These are phyloP conservation scores for Jacaranda mimosifolia DNA, from an alignment of 257 asterid genomes.

Conservation along the genomic window DNA sequence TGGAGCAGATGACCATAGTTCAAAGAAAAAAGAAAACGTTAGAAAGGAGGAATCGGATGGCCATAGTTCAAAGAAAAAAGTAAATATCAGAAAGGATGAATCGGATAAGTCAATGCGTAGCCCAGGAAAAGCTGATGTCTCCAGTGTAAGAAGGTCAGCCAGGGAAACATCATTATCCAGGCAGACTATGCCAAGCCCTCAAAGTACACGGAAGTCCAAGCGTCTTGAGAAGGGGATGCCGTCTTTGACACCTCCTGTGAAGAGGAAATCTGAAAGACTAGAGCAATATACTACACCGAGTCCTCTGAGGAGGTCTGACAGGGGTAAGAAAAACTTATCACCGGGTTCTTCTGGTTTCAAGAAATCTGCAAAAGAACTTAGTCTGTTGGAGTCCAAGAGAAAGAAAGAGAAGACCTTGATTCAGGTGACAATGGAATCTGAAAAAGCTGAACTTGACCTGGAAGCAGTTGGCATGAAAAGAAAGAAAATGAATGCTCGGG, in stretches of 20 bases:
- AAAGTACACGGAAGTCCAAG: conserved; percentile 50
- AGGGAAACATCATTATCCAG: conserved; percentile 44
- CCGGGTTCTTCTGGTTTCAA: conserved; percentile 45
- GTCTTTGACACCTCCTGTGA: conserved; percentile 36
- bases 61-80: conserved; percentile 43
- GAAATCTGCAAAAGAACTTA: conserved; percentile 40
- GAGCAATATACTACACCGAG: conserved; percentile 45
- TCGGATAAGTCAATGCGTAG: conserved; percentile 28
- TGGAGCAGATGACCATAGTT: conserved; percentile 36
- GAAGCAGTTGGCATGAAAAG: conserved; percentile 58
- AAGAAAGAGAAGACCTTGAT: conserved; percentile 52
- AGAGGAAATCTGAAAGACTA: conserved; percentile 46
- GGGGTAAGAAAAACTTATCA: conserved; percentile 45
- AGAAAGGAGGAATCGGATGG: conserved; percentile 39
- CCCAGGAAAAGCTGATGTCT: conserved; percentile 34
- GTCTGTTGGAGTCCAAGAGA: conserved; percentile 38
- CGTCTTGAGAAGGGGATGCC: conserved; percentile 46
- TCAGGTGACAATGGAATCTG: conserved; percentile 55
- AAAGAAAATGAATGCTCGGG: conserved; percentile 51
- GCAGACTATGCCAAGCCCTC: conserved; percentile 45
- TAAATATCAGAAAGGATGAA: conserved; percentile 41
- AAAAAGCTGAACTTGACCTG: conserved; percentile 44
- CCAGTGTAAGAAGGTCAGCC: conserved; percentile 33
- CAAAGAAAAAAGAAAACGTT: conserved; percentile 42
- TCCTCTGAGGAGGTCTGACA: conserved; percentile 55